phyloP scores from a whole-genome alignment of 73 alveolate genomes.

The Paraurostyla sp. region DNA sequence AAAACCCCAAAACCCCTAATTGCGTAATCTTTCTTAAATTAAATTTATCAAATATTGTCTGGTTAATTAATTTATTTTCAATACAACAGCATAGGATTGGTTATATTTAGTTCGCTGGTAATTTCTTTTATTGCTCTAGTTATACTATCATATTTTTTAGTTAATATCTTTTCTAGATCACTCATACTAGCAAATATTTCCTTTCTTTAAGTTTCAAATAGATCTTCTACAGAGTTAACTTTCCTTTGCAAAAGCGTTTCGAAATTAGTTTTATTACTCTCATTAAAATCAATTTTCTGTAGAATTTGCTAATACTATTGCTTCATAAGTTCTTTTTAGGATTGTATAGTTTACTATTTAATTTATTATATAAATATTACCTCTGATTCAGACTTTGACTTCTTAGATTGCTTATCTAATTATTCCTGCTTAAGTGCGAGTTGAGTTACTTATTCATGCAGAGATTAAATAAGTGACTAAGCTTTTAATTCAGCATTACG shows the following conservation, averaged over 20 bases:
- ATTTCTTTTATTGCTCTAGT: slow-evolving; percentile 60
- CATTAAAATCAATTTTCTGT: not conserved
- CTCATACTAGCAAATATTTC: slow-evolving; percentile 58
- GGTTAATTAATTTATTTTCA: not conserved
- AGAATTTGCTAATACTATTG: not conserved
- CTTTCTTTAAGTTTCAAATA: slow-evolving; percentile 60
- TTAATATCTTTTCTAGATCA: slow-evolving; percentile 42
- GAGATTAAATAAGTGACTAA: not conserved
- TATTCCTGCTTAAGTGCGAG: not conserved
- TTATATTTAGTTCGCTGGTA: slow-evolving; percentile 23
- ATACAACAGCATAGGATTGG: slow-evolving; percentile 35
- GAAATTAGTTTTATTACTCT: not conserved
- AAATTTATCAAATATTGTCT: too few relatives aligned
- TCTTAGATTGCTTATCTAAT: not conserved
- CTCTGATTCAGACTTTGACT: not conserved
- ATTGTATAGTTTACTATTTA: not conserved
- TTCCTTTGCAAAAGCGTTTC: not conserved
- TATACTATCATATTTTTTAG: slow-evolving; percentile 37
- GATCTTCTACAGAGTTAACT: slow-evolving; percentile 46
- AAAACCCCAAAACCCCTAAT: too few relatives aligned
- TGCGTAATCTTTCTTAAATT: too few relatives aligned
- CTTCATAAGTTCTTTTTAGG: not conserved
- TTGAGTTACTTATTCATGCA: not conserved
- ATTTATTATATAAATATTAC: not conserved
- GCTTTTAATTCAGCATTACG: not conserved